Base-by-base conservation (phyloP, 2,329 filamentous ascomycete genomes). In the Fusarium sp. region DNA sequence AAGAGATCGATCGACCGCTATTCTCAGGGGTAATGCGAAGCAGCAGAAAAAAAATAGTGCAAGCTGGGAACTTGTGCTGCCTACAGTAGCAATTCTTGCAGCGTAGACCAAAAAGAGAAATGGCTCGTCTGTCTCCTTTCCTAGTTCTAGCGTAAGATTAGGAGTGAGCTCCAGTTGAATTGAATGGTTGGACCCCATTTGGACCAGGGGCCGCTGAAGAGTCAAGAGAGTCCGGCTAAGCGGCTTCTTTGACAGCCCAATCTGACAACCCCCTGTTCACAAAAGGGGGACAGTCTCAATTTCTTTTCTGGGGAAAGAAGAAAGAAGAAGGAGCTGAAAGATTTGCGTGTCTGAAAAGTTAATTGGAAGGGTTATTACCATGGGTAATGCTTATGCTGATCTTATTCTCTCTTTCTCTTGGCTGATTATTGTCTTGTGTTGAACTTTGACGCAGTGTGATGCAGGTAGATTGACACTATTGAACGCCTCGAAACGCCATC, bases 1-100 rank as follows among this genome's bases (percentile, higher is more conserved):
- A 66, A 66, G 54, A 66, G 61, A 66, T 66, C 61, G 63, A 66
- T 66, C 63, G 54, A 45, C 63, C 7, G 20, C 62, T 55, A 44
- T 61, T 40, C 61, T 66, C 63, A 66, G 63, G 63, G 63, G 63
- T 66, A 55, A 29, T 41, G 40, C 22, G 49, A 66, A 66, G 42
- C 20, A 59, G 34, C 16, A 55, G 27, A 44, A 51, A 54, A 37
- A 37, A 41, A 45, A 46, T 46, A 32, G 51, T 20, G 16, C 16
- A 37, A 37, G 34, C 34, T 37, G 34, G 34, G 34, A 37, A 37
- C 34, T n/a, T n/a, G 34, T 18, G 32, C 16, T 37, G 34, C 10
- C 10, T 37, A n/a, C 34, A 30, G 13, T 13, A 30, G 2, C 29
- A 30, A 30, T 30, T 30, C 29, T 30, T 30, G 4, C 18, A 37